A percentile compares a stretch with the other conserved stretches of the same genome.
Conservation (phyloP, 1,139 yeast species). For the Candida sp. region DNA sequence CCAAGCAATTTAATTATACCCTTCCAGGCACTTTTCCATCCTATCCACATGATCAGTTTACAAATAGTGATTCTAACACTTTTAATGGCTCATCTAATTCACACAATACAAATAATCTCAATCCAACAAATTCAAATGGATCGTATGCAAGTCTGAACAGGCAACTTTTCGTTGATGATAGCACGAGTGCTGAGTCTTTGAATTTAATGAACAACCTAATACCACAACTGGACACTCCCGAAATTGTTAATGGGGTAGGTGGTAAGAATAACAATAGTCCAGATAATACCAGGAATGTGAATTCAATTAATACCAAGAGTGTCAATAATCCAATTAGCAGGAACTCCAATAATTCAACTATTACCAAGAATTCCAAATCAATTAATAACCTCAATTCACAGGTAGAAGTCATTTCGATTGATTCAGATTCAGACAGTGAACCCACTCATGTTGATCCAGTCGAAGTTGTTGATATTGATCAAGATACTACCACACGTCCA, state of each 20-base stretch:
- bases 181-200: background rate
- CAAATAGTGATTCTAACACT: too few relatives aligned
- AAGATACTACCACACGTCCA: background rate
- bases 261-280: too few relatives aligned
- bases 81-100: background rate
- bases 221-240: too few relatives aligned
- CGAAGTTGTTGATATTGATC: background rate
- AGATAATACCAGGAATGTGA: too few relatives aligned
- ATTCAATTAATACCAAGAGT: too few relatives aligned
- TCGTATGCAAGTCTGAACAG: background rate
- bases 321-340: too few relatives aligned
- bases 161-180: background rate
- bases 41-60: too few relatives aligned
- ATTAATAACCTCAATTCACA: background rate
- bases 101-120: background rate
- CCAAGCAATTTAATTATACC: background rate
- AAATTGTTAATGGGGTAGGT: too few relatives aligned
- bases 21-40: background rate
- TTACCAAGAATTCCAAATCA: background rate
- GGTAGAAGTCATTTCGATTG: conserved; percentile 3
- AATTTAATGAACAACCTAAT: too few relatives aligned
- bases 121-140: background rate
- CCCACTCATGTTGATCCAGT: background rate
- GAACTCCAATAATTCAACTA: too few relatives aligned
- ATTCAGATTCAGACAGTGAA: conserved; percentile 3